Conservation (phyloP, 768 basidiomycete species). For the Pholiota molesta region DNA sequence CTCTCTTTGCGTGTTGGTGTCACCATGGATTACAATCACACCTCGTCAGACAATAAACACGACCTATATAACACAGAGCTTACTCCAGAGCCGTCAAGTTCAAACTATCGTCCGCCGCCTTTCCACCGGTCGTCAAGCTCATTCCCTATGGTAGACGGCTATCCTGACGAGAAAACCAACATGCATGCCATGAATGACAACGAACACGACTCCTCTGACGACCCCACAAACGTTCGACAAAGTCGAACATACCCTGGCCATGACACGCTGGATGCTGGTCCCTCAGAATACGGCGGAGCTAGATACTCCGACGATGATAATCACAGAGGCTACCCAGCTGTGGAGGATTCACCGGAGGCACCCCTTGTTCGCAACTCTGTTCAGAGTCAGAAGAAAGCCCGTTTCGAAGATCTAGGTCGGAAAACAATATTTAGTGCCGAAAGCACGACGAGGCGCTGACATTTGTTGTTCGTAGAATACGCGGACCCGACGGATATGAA, state of each 20-base stretch:
- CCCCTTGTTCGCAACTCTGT: conserved; percentile 53
- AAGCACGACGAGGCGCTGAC: neutral
- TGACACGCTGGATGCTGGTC: conserved; percentile 7
- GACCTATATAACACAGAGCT: conserved; percentile 6
- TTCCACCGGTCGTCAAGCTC: neutral
- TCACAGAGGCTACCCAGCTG: conserved; percentile 8
- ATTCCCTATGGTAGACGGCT: neutral
- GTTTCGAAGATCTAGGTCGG: conserved; percentile 61
- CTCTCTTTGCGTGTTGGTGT: neutral
- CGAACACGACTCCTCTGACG: conserved; percentile 9
- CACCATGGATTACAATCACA: conserved; percentile 2
- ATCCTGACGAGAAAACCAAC: conserved; percentile 11
- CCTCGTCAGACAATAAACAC: neutral
- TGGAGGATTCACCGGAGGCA: conserved; percentile 34
- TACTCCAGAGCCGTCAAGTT: conserved; percentile 5
- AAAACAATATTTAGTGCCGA: neutral
- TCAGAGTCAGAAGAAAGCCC: conserved; percentile 36
- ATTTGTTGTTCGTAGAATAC: conserved; percentile 51
- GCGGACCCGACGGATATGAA: conserved; percentile 47
- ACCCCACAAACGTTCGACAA: conserved; percentile 16
- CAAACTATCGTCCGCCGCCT: neutral
- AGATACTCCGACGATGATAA: conserved; percentile 19
- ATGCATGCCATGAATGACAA: neutral
- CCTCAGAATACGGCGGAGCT: conserved; percentile 1
- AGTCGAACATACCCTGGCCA: neutral